Percentiles rank a stretch among this genome's conserved stretches.
Conservation (phyloP, 2,329 filamentous ascomycete genomes). For the Tolypocladium ophioglossoides region DNA sequence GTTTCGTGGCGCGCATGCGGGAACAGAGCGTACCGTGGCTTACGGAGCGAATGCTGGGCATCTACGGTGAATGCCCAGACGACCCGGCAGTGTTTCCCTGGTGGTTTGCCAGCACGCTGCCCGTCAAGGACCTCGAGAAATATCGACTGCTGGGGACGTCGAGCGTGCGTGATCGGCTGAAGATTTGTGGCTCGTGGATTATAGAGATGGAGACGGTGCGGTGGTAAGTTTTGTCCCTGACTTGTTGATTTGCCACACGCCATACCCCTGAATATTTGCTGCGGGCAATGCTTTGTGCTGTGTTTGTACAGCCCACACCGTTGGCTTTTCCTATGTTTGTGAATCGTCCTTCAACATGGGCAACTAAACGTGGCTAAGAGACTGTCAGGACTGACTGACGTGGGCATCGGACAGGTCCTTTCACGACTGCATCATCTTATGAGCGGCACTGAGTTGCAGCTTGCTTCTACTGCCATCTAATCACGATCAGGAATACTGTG, state of each 20-base stretch:
- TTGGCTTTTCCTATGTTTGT: background rate
- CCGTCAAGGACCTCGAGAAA: slow-evolving; percentile 67
- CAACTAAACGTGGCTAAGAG: background rate
- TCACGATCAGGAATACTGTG: background rate
- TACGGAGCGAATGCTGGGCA: slow-evolving; percentile 56
- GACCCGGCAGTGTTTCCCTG: slow-evolving; percentile 75
- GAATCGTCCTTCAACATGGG: background rate
- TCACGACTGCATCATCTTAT: slow-evolving; percentile 20
- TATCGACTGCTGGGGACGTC: slow-evolving; percentile 63
- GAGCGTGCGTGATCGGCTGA: slow-evolving; percentile 71
- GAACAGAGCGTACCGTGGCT: slow-evolving; percentile 64
- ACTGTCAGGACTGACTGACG: slow-evolving; percentile 14
- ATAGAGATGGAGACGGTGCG: slow-evolving; percentile 56
- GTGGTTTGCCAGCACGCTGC: slow-evolving; percentile 80
- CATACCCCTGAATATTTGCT: background rate
- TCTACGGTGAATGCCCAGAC: slow-evolving; percentile 67
- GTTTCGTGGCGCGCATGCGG: slow-evolving; percentile 61
- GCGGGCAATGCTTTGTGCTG: too few species aligned
- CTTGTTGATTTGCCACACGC: background rate
- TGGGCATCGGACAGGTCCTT: slow-evolving; percentile 17
- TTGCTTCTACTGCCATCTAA: background rate
- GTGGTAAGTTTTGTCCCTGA: slow-evolving; percentile 47
- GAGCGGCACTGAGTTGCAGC: slow-evolving; percentile 1
- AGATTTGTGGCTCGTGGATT: slow-evolving; percentile 75
- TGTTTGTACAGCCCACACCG: background rate